Evolutionary conservation across 2,329 filamentous ascomycete species (phyloP), one percentile per base, ranked within the genome.

Genomic region (Xylariaceae sp.): DNA sequence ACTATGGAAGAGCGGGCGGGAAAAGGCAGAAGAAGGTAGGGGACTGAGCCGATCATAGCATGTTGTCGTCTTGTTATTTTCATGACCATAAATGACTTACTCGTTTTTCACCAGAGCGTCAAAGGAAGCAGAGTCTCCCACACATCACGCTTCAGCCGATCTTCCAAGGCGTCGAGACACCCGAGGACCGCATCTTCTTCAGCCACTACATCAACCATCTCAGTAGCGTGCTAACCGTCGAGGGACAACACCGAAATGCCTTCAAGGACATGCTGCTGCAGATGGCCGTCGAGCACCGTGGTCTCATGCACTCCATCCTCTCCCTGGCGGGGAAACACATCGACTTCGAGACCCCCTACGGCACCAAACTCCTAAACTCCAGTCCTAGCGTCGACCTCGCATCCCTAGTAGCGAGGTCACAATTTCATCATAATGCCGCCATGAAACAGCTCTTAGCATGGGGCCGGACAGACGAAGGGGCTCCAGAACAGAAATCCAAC

Each of bases 291-390:
- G 81, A 87, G 61, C 88, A 96, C 70, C 82, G 86, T 62, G 90
- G 90, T 10, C 78, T 96, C 55, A 96, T 96, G 91, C 92, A 96
- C 72, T 94, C 91, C 9, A 85, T 96, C 53, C 81, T 96, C 56
- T 91, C 89, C 50, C 80, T 96, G 7, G 89, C 91, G 44, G 89
- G 89, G 66, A 91, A 87, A 61, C 91, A 96, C 67, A 81, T 87
- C 57, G 82, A 87, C 71, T 80, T 80, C 62, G 77, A 80, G 3
- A 81, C 82, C 0, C 78, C 82, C 0, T 84, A 85, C 56, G 83
- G 82, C 9, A 65, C 72, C 58, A 82, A 81, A 51, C 69, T 86
- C 3, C 72, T 87, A 4, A 73, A 73, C 39, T 77, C 80, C 18
- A 77, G 81, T 62, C 76, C 79, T 2, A 74, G 75, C 42, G 78